phyloP scores from a whole-genome alignment of 2,329 filamentous ascomycete genomes.

The Amphichorda felina region DNA sequence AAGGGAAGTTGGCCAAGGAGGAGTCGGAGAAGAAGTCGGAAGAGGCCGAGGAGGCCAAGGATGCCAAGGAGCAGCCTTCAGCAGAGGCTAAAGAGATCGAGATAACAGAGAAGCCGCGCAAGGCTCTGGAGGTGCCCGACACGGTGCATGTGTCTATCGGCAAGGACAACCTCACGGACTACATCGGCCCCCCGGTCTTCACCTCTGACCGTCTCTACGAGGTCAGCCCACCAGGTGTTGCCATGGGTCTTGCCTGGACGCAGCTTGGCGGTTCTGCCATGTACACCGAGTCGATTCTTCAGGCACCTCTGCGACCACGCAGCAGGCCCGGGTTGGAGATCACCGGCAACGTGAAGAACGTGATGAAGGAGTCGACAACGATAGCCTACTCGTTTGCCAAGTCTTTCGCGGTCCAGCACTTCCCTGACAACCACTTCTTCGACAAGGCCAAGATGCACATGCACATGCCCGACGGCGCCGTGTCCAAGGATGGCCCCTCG shows the following conservation, averaged over 20 bases:
- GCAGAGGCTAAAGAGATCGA: conserved; percentile 22
- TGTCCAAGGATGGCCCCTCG: conserved; percentile 85
- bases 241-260: conserved; percentile 98
- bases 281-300: conserved; percentile 93
- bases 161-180: conserved; percentile 89
- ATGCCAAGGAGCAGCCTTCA: conserved; percentile 12
- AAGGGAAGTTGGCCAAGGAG: conserved; percentile 68
- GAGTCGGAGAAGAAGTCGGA: conserved; percentile 59
- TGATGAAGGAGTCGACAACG: conserved; percentile 95
- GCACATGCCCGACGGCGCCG: conserved; percentile 92
- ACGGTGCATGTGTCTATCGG: conserved; percentile 75
- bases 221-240: conserved; percentile 81
- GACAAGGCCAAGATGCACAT: conserved; percentile 91
- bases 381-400: conserved; percentile 97
- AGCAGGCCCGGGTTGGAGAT: conserved; percentile 76
- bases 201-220: conserved; percentile 95
- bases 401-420: conserved; percentile 71
- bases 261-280: conserved; percentile 92
- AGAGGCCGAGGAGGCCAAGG: conserved; percentile 34
- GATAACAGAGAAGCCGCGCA: conserved; percentile 55
- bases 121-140: conserved; percentile 74
- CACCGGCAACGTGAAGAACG: conserved; percentile 86
- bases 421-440: conserved; percentile 88
- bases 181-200: conserved; percentile 90
- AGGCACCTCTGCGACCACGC: conserved; percentile 62